Percentiles rank a stretch among this genome's conserved stretches.
phyloP scores from a whole-genome alignment of 345 rosid species.

The Hevea brasiliensis region DNA sequence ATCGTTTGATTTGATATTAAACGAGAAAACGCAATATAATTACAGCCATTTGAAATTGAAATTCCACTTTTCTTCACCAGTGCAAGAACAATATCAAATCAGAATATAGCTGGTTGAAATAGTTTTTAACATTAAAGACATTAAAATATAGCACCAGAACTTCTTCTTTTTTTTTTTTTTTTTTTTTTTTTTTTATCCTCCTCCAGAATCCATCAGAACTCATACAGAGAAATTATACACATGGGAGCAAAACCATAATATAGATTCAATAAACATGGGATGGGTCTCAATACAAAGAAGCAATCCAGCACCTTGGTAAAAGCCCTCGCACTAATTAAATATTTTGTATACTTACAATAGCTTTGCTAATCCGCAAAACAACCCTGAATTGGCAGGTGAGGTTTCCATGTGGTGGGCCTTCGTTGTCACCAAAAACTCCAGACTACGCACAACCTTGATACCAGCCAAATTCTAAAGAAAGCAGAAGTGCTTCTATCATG shows the following conservation, averaged over 20 bases:
- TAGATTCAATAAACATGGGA: constrained; percentile 7
- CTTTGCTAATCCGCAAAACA: constrained; percentile 4
- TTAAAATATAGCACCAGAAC: background rate
- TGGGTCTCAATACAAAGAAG: constrained; percentile 11
- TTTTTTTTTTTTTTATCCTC: too few relatives aligned
- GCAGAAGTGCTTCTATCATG: background rate
- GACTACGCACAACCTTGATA: background rate
- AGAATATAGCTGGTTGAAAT: background rate
- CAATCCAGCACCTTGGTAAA: constrained; percentile 12
- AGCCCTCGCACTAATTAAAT: constrained; percentile 8
- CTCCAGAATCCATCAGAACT: background rate
- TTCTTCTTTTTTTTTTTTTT: background rate
- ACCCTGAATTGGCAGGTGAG: background rate
- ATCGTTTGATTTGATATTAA: too few relatives aligned
- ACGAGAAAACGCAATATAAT: background rate
- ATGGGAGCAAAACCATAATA: background rate
- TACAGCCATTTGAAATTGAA: too few relatives aligned
- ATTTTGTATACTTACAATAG: constrained; percentile 17
- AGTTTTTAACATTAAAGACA: background rate
- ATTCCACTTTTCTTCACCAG: too few relatives aligned
- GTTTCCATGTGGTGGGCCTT: background rate
- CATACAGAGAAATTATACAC: background rate
- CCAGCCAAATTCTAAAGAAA: background rate
- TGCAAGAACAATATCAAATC: too few relatives aligned
- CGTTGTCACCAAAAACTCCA: constrained; percentile 1